Conservation (phyloP, 305 asterid species). For the Rubia peregrina region DNA sequence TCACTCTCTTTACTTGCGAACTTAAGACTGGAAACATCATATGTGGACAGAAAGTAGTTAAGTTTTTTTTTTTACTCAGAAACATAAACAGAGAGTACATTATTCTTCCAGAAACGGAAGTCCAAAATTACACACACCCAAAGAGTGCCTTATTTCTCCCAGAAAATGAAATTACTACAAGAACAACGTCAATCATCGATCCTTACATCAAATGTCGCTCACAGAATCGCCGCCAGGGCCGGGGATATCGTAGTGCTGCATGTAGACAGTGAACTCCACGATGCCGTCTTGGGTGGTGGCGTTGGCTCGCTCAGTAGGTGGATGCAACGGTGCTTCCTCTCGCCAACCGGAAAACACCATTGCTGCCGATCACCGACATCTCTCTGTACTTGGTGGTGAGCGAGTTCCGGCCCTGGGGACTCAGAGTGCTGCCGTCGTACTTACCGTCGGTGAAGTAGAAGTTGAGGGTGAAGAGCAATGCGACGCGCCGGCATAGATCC, state of each 20-base stretch:
- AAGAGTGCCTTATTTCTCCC: too few relatives aligned
- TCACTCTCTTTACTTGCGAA: too few relatives aligned
- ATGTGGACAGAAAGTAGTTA: too few relatives aligned
- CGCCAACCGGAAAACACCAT: slow-evolving; percentile 31
- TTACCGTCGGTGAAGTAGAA: slow-evolving; percentile 24
- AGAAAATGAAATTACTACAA: not conserved
- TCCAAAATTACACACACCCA: not conserved
- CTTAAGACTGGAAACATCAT: too few relatives aligned
- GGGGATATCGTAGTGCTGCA: not conserved
- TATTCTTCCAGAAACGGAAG: not conserved
- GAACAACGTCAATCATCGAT: not conserved
- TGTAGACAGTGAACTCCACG: slow-evolving; percentile 21
- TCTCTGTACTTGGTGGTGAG: slow-evolving; percentile 19
- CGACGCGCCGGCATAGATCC: slow-evolving; percentile 10
- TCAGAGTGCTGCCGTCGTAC: slow-evolving; percentile 29
- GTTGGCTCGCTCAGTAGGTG: slow-evolving; percentile 14
- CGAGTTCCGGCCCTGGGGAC: slow-evolving; percentile 21
- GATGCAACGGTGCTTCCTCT: slow-evolving; percentile 25
- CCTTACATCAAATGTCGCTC: not conserved
- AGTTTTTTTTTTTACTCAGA: too few relatives aligned
- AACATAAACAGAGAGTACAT: not conserved
- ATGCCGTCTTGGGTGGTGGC: slow-evolving; percentile 18
- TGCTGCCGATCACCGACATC: slow-evolving; percentile 27
- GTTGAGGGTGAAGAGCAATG: slow-evolving; percentile 23
- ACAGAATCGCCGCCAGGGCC: not conserved